Base-by-base conservation (phyloP, 2,329 filamentous ascomycete genomes). In the Botryosphaeria agaves region DNA sequence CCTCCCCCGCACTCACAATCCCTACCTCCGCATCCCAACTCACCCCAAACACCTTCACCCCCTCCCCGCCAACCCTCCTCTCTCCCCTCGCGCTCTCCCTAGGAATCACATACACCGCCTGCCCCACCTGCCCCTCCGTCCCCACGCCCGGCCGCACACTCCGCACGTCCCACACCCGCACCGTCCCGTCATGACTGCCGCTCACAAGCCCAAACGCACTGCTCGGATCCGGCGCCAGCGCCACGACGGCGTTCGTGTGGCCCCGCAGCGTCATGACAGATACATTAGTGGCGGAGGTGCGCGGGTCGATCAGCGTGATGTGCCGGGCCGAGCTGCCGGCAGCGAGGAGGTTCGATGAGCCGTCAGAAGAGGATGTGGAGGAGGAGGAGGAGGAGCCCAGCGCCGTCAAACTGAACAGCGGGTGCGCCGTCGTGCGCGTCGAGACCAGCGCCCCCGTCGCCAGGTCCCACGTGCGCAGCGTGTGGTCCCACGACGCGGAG, bases 301-400 rank as follows among this genome's bases (percentile, higher is more conserved):
- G 73, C 3, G 87, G 87, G 52, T 98, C 89, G 41, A 95, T 71
- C n/a, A 98, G 67, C 1, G 83, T 87, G 48, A 98, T 80, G 56
- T 92, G 82, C 33, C 84, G 69, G 14, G 82, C 81, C 11, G 76
- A 76, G 2, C 82, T 92, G 35, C 85, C 89, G 14, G 82, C 77
- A 9, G 72, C 72, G 19, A 78, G 55, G 39, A 77, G 57, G 47
- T 61, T 27, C n/a, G n/a, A 76, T 2, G 82, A 92, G 35, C 85
- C 89, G 14, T 82, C 77, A 9, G 72, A 72, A 19, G 78, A 54
- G 39, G 77, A 56, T 47, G 66, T 57, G 17, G 76, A 58, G 3
- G 72, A 65, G 2, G 73, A 71, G 47, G 66, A 57, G 17, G 76
- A 58, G 3, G 72, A 65, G 2, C 73, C 71, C 9, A 98, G 61